Conservation (phyloP, 192 early-diverging fungal species). For the Umbelopsis isabellina region DNA sequence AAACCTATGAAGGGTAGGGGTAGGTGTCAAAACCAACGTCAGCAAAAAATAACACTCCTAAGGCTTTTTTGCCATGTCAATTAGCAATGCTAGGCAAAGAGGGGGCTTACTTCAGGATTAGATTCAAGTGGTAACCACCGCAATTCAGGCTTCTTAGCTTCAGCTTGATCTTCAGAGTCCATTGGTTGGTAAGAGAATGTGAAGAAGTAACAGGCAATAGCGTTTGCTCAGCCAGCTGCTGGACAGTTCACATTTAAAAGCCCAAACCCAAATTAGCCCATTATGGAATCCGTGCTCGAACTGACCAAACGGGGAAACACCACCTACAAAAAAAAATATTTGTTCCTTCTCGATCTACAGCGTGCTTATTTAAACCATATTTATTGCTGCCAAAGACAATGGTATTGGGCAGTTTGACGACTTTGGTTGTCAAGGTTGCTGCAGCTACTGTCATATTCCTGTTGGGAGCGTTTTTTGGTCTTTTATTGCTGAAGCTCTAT, state of each 20-base stretch:
- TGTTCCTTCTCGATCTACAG: neutral
- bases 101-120: conserved; percentile 72
- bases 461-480: neutral
- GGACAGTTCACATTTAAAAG: neutral
- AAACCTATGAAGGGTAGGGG: conserved; percentile 47
- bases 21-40: neutral
- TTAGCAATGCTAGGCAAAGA: neutral
- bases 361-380: neutral
- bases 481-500: neutral
- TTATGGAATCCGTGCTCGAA: neutral
- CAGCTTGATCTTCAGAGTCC: conserved; percentile 8
- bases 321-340: neutral
- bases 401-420: neutral
- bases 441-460: conserved; percentile 2
- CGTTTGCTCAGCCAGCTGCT: neutral
- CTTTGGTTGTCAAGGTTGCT: neutral
- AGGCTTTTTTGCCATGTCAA: neutral
- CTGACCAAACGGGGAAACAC: neutral
- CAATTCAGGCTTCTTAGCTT: conserved; percentile 38
- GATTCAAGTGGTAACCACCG: conserved; percentile 90
- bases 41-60: neutral
- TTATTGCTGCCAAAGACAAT: neutral
- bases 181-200: neutral
- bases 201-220: no score
- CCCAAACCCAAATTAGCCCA: conserved; percentile 8